Base-by-base conservation (phyloP, 2,329 filamentous ascomycete genomes). In the Ophiostoma australiae region DNA sequence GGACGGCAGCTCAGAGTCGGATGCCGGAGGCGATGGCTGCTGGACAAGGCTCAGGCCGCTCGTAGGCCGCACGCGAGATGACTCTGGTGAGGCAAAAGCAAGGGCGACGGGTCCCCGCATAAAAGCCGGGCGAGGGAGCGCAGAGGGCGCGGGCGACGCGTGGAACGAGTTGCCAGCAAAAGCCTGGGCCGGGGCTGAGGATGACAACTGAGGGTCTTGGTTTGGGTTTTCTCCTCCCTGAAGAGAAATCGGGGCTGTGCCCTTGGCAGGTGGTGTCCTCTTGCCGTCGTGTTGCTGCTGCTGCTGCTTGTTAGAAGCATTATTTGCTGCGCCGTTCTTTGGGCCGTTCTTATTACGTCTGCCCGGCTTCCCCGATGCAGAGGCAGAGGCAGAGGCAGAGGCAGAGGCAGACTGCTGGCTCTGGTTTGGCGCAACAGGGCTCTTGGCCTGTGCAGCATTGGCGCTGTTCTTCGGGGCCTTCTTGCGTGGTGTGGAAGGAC, bases 161-260 rank as follows among this genome's bases (percentile, higher is more conserved):
- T 97, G 94, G 79, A 98, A 99, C 5, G 93, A 96, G 44, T 94
- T 91, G 17, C 94, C 95, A 55, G 95, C 95, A 80, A 97, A 99
- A 66, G 90, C 89, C 20, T 66, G 63, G 72, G 80, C 80, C 39
- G 80, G n/a, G 48, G 69, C 69, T 11, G 69, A 67, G 13, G 37
- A 27, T 13, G n/a, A 44, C 11, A 67, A 13, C 37, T 27, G 39
- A 27, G 37, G 2, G 66, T 67, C 39, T 44, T 67, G 66, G 35
- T 39, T 15, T 3, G n/a, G 7, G 37, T 23, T 35, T 23, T 3
- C 63, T 23, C 35, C 35, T 23, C 33, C 17, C 63, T 35, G 33
- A 3, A 37, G 17, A n/a, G 65, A 15, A 41, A 67, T 67, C 10
- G 65, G 37, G 20, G 39, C 35, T 37, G 65, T 27, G 39, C 66